Percentiles rank a stretch among this genome's conserved stretches.
Evolutionary conservation across 1,284 basidiomycete genomes (phyloP).

Genomic region (Vanrija pseudolonga): DNA sequence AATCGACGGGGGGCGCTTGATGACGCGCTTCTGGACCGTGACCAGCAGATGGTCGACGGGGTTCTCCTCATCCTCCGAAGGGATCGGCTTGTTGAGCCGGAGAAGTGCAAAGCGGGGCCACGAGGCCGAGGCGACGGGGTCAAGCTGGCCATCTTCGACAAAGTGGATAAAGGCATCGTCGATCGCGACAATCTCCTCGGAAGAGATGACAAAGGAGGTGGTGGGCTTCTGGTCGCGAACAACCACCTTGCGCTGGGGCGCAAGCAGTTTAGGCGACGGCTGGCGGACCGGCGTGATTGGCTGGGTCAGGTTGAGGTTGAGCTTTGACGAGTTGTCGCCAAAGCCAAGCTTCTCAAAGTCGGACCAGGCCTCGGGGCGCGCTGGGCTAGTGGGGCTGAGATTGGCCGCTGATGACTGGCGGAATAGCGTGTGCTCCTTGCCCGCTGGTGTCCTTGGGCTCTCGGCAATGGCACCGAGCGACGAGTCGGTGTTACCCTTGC

Average conservation of each 20-base stretch:
- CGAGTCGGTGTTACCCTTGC: neutral
- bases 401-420: constrained; percentile 6
- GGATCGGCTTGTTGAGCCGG: constrained; percentile 19
- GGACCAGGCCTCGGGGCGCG: constrained; percentile 14
- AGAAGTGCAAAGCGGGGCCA: constrained; percentile 39
- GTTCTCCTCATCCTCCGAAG: constrained; percentile 1
- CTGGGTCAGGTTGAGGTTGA: constrained; percentile 4
- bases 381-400: neutral
- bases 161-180: constrained; percentile 41
- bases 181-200: constrained; percentile 28
- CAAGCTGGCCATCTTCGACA: constrained; percentile 35
- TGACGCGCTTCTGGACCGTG: constrained; percentile 23
- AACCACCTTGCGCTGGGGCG: neutral
- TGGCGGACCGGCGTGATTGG: neutral
- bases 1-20: neutral
- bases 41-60: constrained; percentile 34
- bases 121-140: constrained; percentile 12
- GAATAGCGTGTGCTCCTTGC: neutral
- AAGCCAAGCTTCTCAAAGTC: constrained; percentile 24
- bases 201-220: constrained; percentile 4
- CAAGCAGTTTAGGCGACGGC: neutral
- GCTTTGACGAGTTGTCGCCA: constrained; percentile 13
- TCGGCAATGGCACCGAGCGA: neutral
- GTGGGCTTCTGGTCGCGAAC: neutral
- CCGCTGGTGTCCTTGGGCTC: too few relatives aligned